Evolutionary conservation across 2,329 filamentous ascomycete species (phyloP), one percentile per base, ranked within the genome.

Genomic region (Venturia carpophila): DNA sequence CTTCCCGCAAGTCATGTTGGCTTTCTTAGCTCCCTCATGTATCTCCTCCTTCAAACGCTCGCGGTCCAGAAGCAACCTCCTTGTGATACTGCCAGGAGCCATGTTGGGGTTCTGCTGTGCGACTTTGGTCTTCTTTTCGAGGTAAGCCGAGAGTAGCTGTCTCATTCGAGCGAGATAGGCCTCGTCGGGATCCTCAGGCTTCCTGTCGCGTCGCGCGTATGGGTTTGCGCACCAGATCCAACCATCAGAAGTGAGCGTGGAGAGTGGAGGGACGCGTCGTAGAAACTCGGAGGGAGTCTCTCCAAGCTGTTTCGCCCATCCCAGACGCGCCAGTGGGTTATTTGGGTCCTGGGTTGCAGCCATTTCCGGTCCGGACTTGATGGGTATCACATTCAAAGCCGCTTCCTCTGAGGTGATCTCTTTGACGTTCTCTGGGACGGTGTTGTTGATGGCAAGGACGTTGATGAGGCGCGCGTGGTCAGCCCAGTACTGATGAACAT

Each of bases 151-250:
- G 0, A 87, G 78, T 19, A 89, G 79, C 1, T 83, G 79, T 52
- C 73, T 74, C 0, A 85, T 88, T 19, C 79, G 80, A 27, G 80
- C 73, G 2, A 79, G 76, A 45, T 90, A 83, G 0, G 79, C 74
- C 0, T 72, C 67, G 0, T 83, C 71, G 47, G 83, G 67, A 37
- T 68, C 66, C 45, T 58, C 60, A 15, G 37, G 78, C 73, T 67
- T 79, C 76, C 65, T 77, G 37, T 71, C 69, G 9, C 66, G 71
- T 67, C 78, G 78, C 63, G 27, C 71, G 69, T 82, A 82, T 0
- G 87, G 88, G 72, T 91, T 91, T 63, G 81, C 82, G 52, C 89
- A 83, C 78, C 83, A 91, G 60, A 96, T 90, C 88, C 90, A 94
- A 0, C 82, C 82, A 2, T 82, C 79, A 0, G 76, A 69, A 0